Percentiles rank a stretch among this genome's conserved stretches.
phyloP scores from a whole-genome alignment of 139 green algal genomes.

The Ettlia oleoabundans region DNA sequence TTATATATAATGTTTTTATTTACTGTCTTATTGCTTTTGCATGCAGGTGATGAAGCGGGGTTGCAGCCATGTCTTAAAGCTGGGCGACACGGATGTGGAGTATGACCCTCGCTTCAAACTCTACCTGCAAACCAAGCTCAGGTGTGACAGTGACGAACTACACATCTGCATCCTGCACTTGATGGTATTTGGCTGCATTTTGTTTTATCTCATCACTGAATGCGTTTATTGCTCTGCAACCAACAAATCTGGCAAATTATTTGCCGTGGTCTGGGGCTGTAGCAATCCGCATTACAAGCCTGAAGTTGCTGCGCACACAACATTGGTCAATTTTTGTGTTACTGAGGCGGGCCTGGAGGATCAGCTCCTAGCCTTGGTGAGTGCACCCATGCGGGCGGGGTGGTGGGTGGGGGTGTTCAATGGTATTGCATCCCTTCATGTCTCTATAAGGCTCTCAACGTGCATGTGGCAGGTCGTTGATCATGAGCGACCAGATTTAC shows the following conservation, averaged over 20 bases:
- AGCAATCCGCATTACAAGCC: slow-evolving; percentile 90
- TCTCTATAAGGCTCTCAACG: no score
- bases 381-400: not conserved
- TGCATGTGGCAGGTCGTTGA: slow-evolving; percentile 73
- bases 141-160: slow-evolving; percentile 20
- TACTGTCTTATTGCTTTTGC: no score
- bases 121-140: slow-evolving; percentile 89
- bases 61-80: slow-evolving; percentile 76
- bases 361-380: slow-evolving; percentile 86
- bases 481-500: slow-evolving; percentile 88
- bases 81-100: slow-evolving; percentile 86
- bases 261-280: not conserved
- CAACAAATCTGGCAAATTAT: no score
- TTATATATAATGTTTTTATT: no score
- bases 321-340: slow-evolving; percentile 92
- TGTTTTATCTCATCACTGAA: no score
- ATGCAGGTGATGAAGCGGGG: slow-evolving; percentile 81
- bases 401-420: not conserved
- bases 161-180: no score
- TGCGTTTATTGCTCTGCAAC: no score
- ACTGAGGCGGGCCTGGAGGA: slow-evolving; percentile 92
- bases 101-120: slow-evolving; percentile 78
- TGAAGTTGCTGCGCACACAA: slow-evolving; percentile 89
- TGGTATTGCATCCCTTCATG: no score
- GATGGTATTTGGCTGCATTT: no score